phyloP scores from a whole-genome alignment of 768 basidiomycete genomes.

The Leccinum uliginosum region DNA sequence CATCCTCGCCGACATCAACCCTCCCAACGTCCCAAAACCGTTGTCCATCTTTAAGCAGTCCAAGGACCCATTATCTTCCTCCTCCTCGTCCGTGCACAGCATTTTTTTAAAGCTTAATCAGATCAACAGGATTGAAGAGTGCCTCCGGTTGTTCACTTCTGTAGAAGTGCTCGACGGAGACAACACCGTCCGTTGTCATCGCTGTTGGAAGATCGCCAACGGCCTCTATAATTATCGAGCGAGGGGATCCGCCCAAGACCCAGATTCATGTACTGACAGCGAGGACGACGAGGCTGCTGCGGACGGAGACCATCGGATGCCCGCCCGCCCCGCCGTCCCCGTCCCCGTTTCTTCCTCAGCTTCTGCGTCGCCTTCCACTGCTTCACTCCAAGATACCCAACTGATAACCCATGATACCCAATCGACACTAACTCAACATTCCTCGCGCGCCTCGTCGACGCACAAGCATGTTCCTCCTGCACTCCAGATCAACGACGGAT shows the following conservation, averaged over 20 bases:
- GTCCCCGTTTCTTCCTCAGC: background rate
- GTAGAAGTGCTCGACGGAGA: conserved; percentile 95
- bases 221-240: conserved; percentile 45
- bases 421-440: conserved; percentile 9
- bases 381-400: conserved; percentile 36
- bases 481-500: conserved; percentile 25
- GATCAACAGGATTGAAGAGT: conserved; percentile 52
- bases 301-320: conserved; percentile 24
- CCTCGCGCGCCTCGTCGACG: conserved; percentile 5
- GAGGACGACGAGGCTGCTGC: conserved; percentile 29
- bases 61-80: conserved; percentile 17
- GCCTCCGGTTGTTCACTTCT: conserved; percentile 80
- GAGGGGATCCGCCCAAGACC: conserved; percentile 17
- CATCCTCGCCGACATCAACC: conserved; percentile 61
- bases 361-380: conserved; percentile 30
- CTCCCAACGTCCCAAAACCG: conserved; percentile 38
- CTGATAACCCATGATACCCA: conserved; percentile 22
- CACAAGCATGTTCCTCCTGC: conserved; percentile 25
- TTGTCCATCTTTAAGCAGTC: conserved; percentile 48
- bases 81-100: conserved; percentile 19
- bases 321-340: conserved; percentile 23
- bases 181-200: conserved; percentile 88
- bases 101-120: conserved; percentile 27
- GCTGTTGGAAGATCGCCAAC: conserved; percentile 91
- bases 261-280: conserved; percentile 31